Evolutionary conservation across 83 land plant species (phyloP).

Genomic region (Larix sibirica): DNA sequence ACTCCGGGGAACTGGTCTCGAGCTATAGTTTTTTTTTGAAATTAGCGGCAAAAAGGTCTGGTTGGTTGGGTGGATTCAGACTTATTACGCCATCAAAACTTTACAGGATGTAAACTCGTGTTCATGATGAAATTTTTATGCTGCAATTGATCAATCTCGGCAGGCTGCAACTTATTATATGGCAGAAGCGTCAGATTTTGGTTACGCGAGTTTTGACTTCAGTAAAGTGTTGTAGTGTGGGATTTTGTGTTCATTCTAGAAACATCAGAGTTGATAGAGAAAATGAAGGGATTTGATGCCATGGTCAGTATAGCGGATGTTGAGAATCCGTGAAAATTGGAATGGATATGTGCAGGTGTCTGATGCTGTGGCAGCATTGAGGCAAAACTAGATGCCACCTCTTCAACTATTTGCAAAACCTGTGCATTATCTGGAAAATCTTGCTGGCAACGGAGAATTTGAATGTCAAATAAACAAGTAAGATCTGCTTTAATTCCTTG

Average conservation of each 20-base stretch:
- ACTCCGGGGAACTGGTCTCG: no score
- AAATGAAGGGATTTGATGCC: not conserved
- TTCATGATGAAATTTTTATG: not conserved
- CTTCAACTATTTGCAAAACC: no score
- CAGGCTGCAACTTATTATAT: not conserved
- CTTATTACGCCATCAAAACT: not conserved
- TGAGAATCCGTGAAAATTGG: not conserved
- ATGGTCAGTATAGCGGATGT: not conserved
- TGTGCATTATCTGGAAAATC: no score
- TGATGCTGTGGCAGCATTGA: no score
- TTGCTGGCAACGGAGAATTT: no score
- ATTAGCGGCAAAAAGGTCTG: not conserved
- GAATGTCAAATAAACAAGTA: no score
- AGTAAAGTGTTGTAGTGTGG: not conserved
- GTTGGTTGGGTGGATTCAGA: not conserved
- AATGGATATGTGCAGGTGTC: no score
- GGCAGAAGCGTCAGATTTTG: not conserved
- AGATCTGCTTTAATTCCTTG: no score
- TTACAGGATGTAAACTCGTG: not conserved
- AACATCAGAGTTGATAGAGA: not conserved
- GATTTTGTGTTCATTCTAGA: not conserved
- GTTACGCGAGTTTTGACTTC: not conserved
- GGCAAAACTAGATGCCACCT: no score
- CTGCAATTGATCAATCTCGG: not conserved
- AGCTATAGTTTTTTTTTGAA: not conserved